Evolutionary conservation across 2,329 filamentous ascomycete genomes (phyloP).

Genomic region (Talaromyces sp.): DNA sequence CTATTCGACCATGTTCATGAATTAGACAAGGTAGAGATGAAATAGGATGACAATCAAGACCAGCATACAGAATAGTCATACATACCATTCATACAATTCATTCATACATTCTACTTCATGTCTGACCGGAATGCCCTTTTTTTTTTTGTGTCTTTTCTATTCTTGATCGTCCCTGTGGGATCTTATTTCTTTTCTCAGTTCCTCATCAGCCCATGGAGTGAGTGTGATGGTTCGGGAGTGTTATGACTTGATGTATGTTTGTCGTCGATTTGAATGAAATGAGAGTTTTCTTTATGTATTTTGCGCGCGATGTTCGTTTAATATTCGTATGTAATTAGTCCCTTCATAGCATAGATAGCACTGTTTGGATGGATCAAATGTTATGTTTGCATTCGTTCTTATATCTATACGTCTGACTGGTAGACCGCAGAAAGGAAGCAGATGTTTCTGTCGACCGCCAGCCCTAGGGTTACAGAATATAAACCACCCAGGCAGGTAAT

Average conservation of each 20-base stretch:
- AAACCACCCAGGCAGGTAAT: too few relatives aligned
- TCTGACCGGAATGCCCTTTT: background rate
- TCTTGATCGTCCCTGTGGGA: background rate
- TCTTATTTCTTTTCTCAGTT: background rate
- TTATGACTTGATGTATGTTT: background rate
- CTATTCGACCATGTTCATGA: conserved; percentile 8
- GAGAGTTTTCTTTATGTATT: background rate
- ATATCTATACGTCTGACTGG: background rate
- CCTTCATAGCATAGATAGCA: conserved; percentile 3
- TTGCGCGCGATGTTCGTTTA: background rate
- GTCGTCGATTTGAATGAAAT: background rate
- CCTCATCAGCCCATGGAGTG: background rate
- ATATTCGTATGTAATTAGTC: background rate
- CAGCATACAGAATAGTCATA: conserved; percentile 7
- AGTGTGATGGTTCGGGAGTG: background rate
- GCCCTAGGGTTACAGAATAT: too few relatives aligned
- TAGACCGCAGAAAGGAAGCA: background rate
- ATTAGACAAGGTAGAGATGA: conserved; percentile 11
- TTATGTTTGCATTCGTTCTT: background rate
- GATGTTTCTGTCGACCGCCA: too few relatives aligned
- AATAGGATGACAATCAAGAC: conserved; percentile 8
- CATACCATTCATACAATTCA: conserved; percentile 9
- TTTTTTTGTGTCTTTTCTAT: background rate
- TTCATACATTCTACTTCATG: background rate
- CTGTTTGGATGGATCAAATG: background rate